A percentile compares a stretch with the other conserved stretches of the same genome.
Evolutionary conservation across 495 filamentous ascomycete genomes (phyloP).

Genomic region (Talaromyces ruber): DNA sequence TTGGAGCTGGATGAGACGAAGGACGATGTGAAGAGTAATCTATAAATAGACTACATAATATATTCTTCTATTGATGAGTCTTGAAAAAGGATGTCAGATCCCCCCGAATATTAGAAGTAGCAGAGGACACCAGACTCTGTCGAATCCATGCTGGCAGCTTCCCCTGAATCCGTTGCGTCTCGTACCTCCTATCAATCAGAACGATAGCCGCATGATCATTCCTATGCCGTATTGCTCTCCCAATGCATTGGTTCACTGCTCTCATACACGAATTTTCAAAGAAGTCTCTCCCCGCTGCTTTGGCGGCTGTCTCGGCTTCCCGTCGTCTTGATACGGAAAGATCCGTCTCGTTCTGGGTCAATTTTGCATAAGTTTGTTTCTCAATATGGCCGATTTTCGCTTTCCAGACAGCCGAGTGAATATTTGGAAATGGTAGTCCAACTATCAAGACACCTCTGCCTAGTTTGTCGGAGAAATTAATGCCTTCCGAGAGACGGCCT

Average conservation of each 20-base stretch:
- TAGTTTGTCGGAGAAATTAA: conserved; percentile 92
- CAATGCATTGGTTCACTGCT: conserved; percentile 94
- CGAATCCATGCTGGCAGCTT: conserved; percentile 91
- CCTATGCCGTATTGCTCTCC: conserved; percentile 80
- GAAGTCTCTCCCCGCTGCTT: conserved; percentile 67
- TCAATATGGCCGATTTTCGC: conserved; percentile 85
- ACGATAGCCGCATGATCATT: conserved; percentile 87
- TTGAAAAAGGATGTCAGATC: conserved; percentile 31
- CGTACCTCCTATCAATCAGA: conserved; percentile 74
- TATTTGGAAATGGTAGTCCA: conserved; percentile 89
- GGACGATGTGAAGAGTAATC: not conserved
- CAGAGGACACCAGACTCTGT: conserved; percentile 23
- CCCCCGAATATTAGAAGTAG: conserved; percentile 17
- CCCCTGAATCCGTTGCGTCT: conserved; percentile 51
- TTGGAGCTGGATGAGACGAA: conserved; percentile 12
- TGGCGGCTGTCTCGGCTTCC: conserved; percentile 24
- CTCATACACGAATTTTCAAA: conserved; percentile 96
- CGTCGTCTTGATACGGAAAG: conserved; percentile 8
- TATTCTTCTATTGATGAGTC: not conserved
- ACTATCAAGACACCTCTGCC: conserved; percentile 85
- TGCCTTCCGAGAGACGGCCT: conserved; percentile 90
- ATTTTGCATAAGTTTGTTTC: conserved; percentile 45
- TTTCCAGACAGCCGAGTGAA: conserved; percentile 82
- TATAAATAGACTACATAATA: not conserved
- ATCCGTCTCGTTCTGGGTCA: not conserved